Base-by-base conservation (phyloP, 2,329 filamentous ascomycete genomes). In the Exserohilum turcica region DNA sequence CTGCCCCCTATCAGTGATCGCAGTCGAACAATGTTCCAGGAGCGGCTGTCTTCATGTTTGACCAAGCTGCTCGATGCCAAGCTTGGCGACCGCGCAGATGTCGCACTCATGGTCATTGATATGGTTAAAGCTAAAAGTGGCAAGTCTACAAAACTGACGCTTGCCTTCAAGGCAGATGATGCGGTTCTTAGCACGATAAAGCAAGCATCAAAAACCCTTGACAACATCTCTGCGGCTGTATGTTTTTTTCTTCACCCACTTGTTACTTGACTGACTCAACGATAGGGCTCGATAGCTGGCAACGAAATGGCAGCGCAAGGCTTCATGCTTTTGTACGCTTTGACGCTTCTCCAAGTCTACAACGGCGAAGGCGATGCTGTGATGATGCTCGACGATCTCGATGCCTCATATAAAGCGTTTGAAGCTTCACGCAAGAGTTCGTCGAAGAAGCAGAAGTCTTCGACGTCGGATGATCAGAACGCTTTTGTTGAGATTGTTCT, bases 321-420 rank as follows among this genome's bases (percentile, higher is more conserved):
- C 0, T 83, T 97, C 52, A 87, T 88, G 16, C 81, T 97, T 31
- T 82, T 97, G 1, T 91, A 96, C 71, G 87, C 91, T 0, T 83
- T 97, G 46, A 89, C 91, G 0, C 84, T 97, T 12, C 81, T 97
- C 49, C 91, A 97, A 72, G 82, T 96, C 7, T 96, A 96, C 77
- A 92, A 93, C 66, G 90, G 91, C 19, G 92, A 96, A 54, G 82
- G 89, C 0, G 94, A 97, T 68, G 90, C 92, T 0, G 83, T 96
- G 18, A 86, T 88, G 43, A 87, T 94, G 56, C 78, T 97, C 7
- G 84, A 89, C 48, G 93, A 97, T 63, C 80, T 97, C n/a, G 84
- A 88, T 60, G 80, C 88, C 54, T 92, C 51, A 13, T 50, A 54
- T 24, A 54, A 45, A 36, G 46, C 51, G 3, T 54, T 97, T 18